A percentile compares a stretch with the other conserved stretches of the same genome.
Conservation (phyloP, 805 yeast species). For the Barnettozyma botsteinii region DNA sequence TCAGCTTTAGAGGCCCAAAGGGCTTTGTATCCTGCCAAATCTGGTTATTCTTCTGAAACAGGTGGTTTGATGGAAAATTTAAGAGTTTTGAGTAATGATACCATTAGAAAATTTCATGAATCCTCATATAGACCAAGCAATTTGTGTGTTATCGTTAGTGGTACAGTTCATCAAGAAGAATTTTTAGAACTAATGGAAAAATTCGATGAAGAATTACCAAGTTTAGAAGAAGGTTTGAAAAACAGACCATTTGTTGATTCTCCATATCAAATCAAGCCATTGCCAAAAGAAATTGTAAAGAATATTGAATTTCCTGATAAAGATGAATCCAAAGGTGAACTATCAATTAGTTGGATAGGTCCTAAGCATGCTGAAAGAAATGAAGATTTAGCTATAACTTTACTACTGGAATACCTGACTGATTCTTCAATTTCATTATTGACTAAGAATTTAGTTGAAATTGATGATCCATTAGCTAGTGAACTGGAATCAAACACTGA, state of each 20-base stretch:
- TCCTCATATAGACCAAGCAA: conserved; percentile 76
- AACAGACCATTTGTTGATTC: conserved; percentile 79
- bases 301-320: conserved; percentile 79
- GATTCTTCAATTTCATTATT: conserved; percentile 74
- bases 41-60: conserved; percentile 90
- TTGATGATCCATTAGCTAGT: conserved; percentile 76
- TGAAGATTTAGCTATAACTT: conserved; percentile 61
- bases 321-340: conserved; percentile 79
- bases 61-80: conserved; percentile 84
- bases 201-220: conserved; percentile 55
- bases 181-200: conserved; percentile 51
- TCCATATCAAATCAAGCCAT: conserved; percentile 34
- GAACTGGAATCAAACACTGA: conserved; percentile 66
- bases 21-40: conserved; percentile 44
- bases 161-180: conserved; percentile 74
- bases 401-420: conserved; percentile 68
- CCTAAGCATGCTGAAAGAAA: conserved; percentile 51
- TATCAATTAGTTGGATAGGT: conserved; percentile 75
- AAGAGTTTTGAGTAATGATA: conserved; percentile 63
- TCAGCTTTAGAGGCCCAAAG: conserved; percentile 56
- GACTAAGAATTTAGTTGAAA: conserved; percentile 66
- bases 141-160: conserved; percentile 76
- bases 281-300: conserved; percentile 34
- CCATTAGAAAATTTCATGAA: conserved; percentile 71
- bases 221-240: conserved; percentile 21